These are phyloP conservation scores for Trichomonas gallinae DNA, from an alignment of 208 protist genomes.

Conservation along the genomic window DNA sequence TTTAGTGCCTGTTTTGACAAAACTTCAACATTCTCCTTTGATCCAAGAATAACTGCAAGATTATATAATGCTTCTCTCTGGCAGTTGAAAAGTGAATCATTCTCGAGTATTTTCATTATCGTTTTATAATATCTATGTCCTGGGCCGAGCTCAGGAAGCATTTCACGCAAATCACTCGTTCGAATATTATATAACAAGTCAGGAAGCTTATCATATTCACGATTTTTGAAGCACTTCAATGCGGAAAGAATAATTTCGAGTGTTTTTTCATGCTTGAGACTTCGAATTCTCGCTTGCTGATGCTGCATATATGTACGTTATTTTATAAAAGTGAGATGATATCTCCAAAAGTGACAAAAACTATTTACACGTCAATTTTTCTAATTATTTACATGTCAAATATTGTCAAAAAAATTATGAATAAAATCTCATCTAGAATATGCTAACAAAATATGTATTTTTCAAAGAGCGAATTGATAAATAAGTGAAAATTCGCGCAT, in stretches of 20 bases:
- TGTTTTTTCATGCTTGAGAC: not conserved
- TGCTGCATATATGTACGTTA: not conserved
- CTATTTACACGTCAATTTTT: too few species aligned
- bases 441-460: too few species aligned
- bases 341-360: too few species aligned
- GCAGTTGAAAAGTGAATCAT: not conserved
- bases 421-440: too few species aligned
- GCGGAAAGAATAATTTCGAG: not conserved
- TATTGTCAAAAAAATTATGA: too few species aligned
- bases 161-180: not conserved
- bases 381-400: too few species aligned
- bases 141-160: not conserved
- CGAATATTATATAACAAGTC: not conserved
- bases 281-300: not conserved
- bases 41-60: not conserved
- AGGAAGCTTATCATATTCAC: not conserved
- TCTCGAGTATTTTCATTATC: not conserved
- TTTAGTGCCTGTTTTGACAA: not conserved
- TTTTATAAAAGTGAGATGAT: too few species aligned
- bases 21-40: not conserved
- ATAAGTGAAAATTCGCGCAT: too few species aligned
- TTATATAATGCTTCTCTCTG: slow-evolving; percentile 1
- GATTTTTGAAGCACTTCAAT: not conserved
- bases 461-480: too few species aligned
- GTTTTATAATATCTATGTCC: not conserved